Conservation (phyloP, 179 eudicot species). For the Heliamphora pulchella region DNA sequence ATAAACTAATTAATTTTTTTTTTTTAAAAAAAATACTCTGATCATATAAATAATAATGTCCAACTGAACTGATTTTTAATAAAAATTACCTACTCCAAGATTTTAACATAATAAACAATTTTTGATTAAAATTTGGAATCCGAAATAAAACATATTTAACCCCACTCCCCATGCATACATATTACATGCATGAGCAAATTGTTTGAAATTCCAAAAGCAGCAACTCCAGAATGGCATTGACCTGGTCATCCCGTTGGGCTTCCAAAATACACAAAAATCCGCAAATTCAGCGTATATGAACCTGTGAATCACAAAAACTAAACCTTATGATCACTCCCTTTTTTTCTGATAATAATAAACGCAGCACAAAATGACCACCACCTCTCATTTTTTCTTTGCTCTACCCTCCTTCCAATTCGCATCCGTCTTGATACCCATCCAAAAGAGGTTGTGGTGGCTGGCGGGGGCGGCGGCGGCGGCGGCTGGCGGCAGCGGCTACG, state of each 20-base stretch:
- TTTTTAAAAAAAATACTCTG: too few species aligned
- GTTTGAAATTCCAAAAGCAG: background rate
- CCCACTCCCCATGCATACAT: too few species aligned
- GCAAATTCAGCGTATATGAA: background rate
- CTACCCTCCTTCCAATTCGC: background rate
- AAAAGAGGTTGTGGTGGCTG: background rate
- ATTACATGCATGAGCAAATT: background rate
- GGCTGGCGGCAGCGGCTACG: too few species aligned
- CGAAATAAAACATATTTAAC: too few species aligned
- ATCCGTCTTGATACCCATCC: background rate
- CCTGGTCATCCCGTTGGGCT: background rate
- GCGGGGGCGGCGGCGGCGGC: background rate
- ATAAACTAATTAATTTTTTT: too few species aligned
- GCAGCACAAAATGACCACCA: conserved; percentile 9
- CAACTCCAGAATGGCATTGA: background rate
- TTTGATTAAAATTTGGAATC: too few species aligned
- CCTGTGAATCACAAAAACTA: conserved; percentile 18
- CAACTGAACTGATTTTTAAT: too few species aligned
- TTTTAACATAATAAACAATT: too few species aligned
- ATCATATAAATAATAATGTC: too few species aligned
- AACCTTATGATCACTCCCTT: background rate
- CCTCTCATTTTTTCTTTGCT: background rate
- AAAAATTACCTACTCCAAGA: too few species aligned
- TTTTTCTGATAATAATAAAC: too few species aligned
- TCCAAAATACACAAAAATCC: conserved; percentile 9